phyloP scores from a whole-genome alignment of 2,329 filamentous ascomycete genomes.

The Fusarium sp. region DNA sequence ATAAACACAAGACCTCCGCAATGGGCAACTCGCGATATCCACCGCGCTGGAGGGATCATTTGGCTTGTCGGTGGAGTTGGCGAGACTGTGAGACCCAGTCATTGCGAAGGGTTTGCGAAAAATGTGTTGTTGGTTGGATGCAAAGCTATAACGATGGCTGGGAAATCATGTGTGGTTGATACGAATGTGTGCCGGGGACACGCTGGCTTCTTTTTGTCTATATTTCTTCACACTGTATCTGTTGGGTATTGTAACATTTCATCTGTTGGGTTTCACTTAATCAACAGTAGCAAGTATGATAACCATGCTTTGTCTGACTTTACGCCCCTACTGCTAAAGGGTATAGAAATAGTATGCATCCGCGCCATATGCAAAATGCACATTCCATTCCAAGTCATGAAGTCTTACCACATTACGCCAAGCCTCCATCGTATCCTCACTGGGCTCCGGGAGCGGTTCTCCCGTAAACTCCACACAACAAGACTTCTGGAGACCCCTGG shows the following conservation, averaged over 20 bases:
- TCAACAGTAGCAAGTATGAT: too few species aligned
- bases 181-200: too few species aligned
- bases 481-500: not conserved
- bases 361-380: not conserved
- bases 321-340: not conserved
- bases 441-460: not conserved
- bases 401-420: not conserved
- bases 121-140: not conserved
- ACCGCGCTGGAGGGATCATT: not conserved
- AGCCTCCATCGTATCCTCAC: not conserved
- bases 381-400: not conserved
- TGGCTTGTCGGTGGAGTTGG: not conserved
- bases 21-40: not conserved
- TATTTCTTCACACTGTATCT: too few species aligned
- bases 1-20: not conserved
- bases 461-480: constrained; percentile 10
- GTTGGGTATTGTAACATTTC: too few species aligned
- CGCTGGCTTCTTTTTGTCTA: too few species aligned
- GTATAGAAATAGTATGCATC: not conserved
- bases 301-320: not conserved
- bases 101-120: not conserved
- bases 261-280: too few species aligned
- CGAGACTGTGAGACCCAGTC: not conserved
- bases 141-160: too few species aligned
- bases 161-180: too few species aligned